phyloP scores from a whole-genome alignment of 1,284 basidiomycete genomes.

The Sporisorium graminicola region DNA sequence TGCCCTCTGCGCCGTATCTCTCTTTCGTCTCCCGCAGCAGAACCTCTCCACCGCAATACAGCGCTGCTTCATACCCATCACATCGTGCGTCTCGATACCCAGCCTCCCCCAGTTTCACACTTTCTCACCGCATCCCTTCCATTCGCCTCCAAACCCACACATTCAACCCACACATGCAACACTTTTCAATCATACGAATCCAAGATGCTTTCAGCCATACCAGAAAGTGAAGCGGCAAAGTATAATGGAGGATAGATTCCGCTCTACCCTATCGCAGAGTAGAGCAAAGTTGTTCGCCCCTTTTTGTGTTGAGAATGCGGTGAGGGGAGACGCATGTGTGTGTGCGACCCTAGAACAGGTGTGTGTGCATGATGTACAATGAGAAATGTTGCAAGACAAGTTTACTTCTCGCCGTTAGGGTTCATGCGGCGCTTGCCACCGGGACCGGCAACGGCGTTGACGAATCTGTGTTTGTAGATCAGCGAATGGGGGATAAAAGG shows the following conservation, averaged over 20 bases:
- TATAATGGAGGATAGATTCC: not conserved
- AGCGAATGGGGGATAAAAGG: not conserved
- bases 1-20: too few species aligned
- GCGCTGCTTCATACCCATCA: too few species aligned
- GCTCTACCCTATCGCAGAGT: not conserved
- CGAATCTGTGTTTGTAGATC: constrained; percentile 80
- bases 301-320: constrained; percentile 14
- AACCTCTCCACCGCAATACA: not conserved
- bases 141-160: not conserved
- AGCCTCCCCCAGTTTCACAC: too few species aligned
- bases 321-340: too few species aligned
- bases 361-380: not conserved
- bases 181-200: too few species aligned
- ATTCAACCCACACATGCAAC: not conserved
- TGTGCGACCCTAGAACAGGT: constrained; percentile 21
- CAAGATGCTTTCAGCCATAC: too few species aligned
- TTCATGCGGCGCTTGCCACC: constrained; percentile 94
- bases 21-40: too few species aligned
- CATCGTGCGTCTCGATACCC: too few species aligned
- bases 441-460: constrained; percentile 90
- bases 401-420: constrained; percentile 68
- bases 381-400: not conserved
- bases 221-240: not conserved
- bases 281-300: not conserved
- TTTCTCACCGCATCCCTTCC: not conserved